Conservation (phyloP, 2,329 filamentous ascomycete species). For the Ophiostoma piceae region DNA sequence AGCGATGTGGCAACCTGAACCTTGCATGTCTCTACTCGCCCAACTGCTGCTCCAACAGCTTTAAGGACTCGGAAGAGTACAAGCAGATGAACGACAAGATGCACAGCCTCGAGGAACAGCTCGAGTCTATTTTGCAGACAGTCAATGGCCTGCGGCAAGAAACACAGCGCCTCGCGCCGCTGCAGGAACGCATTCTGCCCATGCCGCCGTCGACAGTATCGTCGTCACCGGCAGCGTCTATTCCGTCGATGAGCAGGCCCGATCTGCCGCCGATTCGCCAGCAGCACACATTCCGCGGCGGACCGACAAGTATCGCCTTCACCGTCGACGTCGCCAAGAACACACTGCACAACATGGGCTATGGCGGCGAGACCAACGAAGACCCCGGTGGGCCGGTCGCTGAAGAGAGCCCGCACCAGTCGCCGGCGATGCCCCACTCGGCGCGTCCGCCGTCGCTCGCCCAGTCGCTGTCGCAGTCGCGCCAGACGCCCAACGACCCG, state of each 20-base stretch:
- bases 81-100: conserved; percentile 73
- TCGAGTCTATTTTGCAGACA: conserved; percentile 68
- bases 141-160: conserved; percentile 63
- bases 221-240: conserved; percentile 41
- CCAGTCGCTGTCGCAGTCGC: conserved; percentile 21
- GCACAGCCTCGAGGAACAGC: conserved; percentile 71
- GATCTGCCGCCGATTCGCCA: conserved; percentile 45
- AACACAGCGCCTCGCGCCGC: conserved; percentile 41
- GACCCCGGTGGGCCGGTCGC: conserved; percentile 45
- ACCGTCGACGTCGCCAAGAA: conserved; percentile 81
- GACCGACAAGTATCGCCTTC: conserved; percentile 75
- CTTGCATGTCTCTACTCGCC: conserved; percentile 36
- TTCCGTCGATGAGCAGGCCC: conserved; percentile 41
- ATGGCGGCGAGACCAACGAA: conserved; percentile 60
- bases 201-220: conserved; percentile 37
- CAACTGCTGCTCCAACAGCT: conserved; percentile 40
- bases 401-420: conserved; percentile 34
- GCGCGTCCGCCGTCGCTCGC: conserved; percentile 37
- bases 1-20: conserved; percentile 63
- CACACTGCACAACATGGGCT: conserved; percentile 85
- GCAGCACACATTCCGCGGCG: conserved; percentile 63
- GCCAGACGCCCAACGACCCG: conserved; percentile 53
- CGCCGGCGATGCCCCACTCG: conserved; percentile 33
- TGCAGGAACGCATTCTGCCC: conserved; percentile 40
- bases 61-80: conserved; percentile 63